Conservation (phyloP, 2,329 filamentous ascomycete genomes). For the Exophiala mesophila region DNA sequence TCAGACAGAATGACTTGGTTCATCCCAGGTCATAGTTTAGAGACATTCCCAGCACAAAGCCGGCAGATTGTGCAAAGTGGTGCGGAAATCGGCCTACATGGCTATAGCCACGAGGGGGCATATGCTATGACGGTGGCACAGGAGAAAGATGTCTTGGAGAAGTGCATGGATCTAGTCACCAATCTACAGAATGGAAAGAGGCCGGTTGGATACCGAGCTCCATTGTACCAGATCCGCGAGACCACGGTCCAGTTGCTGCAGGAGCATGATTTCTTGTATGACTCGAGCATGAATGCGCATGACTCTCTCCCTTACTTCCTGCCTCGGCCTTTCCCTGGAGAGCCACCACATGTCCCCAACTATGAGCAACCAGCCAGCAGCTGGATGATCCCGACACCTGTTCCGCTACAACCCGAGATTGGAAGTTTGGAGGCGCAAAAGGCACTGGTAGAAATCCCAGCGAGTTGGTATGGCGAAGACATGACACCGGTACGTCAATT, state of each 20-base stretch:
- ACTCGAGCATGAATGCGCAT: conserved; percentile 48
- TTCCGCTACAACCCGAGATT: conserved; percentile 19
- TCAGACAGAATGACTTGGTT: conserved; percentile 56
- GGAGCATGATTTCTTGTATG: conserved; percentile 47
- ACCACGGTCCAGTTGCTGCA: conserved; percentile 47
- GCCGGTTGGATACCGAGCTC: conserved; percentile 48
- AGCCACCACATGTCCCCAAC: conserved; percentile 37
- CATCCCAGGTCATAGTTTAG: conserved; percentile 55
- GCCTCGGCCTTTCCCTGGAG: conserved; percentile 31
- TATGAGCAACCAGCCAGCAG: conserved; percentile 38
- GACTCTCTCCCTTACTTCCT: conserved; percentile 49
- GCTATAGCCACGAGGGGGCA: conserved; percentile 35
- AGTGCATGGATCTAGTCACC: conserved; percentile 44
- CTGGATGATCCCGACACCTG: conserved; percentile 42
- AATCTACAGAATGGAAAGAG: conserved; percentile 39
- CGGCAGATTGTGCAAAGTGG: conserved; percentile 49
- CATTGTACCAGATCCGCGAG: conserved; percentile 48
- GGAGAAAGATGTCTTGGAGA: conserved; percentile 46
- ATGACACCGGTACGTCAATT: conserved; percentile 36
- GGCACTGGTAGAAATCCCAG: conserved; percentile 40
- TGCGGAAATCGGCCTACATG: conserved; percentile 39
- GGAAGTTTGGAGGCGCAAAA: conserved; percentile 25
- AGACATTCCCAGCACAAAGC: conserved; percentile 52
- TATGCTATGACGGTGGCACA: conserved; percentile 42
- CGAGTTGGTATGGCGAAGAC: conserved; percentile 45